Evolutionary conservation across 2,329 filamentous ascomycete species (phyloP), one percentile per base, ranked within the genome.

Genomic region (Huntiella omanensis): DNA sequence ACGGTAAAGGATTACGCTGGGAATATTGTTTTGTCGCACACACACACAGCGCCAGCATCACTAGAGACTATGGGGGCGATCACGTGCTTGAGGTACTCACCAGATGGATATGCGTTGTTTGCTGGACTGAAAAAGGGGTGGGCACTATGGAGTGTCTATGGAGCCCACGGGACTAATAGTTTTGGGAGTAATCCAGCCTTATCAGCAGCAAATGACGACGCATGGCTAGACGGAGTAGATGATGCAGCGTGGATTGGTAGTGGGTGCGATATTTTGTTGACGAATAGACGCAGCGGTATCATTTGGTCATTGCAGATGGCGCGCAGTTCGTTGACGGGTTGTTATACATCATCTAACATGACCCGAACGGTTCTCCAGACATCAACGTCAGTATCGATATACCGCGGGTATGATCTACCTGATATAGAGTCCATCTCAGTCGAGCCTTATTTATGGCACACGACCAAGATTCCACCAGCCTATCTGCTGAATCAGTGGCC

Each of bases 61-160:
- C 61, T 68, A 4, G 63, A 69, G 13, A 71, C 74, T 12, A 78
- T 84, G 1, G 91, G 91, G 0, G 60, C 64, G 10, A 64, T 95
- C 44, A 85, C 75, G 2, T 81, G 77, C 28, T 62, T 98, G 53
- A 76, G 65, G 50, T 98, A 94, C 64, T 95, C 91, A 1, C 86
- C 88, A 0, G 91, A 98, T 59, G 91, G 91, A 13, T 95, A 96
- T 60, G 94, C 87, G 59, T 70, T 98, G 6, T 95, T 98, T 61
- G 86, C 82, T 38, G 91, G 88, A 1, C 96, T 88, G 57, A 80
- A 91, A 55, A 77, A 80, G 49, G 92, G 91, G 1, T 98, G 91
- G 91, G 81, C 83, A 4, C 88, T 79, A 40, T 98, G 88, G 88
- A 96, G 88, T 59, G 91, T 96, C 34, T 98, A 93, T 61, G 91